Conservation (phyloP, 257 asterid species). For the Solanum chilense region DNA sequence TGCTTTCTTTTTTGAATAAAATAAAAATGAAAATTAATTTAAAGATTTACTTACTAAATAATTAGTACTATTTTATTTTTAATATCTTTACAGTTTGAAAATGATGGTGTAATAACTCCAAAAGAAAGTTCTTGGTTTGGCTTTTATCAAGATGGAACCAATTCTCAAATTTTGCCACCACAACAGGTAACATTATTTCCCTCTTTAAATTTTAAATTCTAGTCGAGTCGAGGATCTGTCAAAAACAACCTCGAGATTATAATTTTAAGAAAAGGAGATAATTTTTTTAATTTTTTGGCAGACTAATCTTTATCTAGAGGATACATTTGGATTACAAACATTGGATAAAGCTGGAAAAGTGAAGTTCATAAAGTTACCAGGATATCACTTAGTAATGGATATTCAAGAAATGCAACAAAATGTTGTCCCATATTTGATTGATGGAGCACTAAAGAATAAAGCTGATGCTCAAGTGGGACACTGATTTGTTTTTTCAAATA, state of each 20-base stretch:
- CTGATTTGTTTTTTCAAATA: not conserved
- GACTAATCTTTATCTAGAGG: conserved; percentile 2
- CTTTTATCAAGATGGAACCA: conserved; percentile 13
- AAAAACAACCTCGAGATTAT: fast-evolving
- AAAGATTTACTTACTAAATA: too few relatives aligned
- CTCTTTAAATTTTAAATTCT: not conserved
- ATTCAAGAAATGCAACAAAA: conserved; percentile 1
- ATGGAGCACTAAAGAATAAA: not conserved
- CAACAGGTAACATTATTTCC: conserved; percentile 3
- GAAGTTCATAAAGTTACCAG: conserved; percentile 5
- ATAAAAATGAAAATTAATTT: not conserved
- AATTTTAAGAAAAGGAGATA: not conserved
- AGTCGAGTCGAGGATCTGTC: not conserved
- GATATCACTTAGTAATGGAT: conserved; percentile 9
- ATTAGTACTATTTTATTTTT: not conserved
- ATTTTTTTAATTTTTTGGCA: not conserved
- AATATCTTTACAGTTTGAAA: conserved; percentile 3
- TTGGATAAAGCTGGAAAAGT: conserved; percentile 20
- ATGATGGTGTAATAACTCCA: conserved; percentile 15
- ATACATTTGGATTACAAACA: conserved; percentile 10
- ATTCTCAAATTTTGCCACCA: conserved; percentile 4
- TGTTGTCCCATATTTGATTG: conserved; percentile 10
- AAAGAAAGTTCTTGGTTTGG: conserved; percentile 30
- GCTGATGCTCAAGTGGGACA: not conserved
- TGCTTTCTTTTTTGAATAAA: too few relatives aligned